Evolutionary conservation across 805 yeast genomes (phyloP), one percentile per base, ranked within the genome.

Genomic region (Myxozyma udenii): DNA sequence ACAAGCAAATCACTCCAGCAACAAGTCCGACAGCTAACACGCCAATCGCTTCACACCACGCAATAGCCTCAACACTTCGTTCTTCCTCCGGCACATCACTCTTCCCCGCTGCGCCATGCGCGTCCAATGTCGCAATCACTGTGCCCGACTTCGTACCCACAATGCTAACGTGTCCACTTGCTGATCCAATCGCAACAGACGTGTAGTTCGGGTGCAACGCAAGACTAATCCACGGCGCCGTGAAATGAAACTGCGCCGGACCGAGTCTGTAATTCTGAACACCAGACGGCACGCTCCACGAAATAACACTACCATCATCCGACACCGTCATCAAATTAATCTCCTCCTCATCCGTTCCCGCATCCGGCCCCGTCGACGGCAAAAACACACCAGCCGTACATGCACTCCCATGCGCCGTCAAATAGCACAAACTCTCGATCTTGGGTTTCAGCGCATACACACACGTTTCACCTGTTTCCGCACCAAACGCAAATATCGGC

Each of bases 401-500:
- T 61, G 90, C 93, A 51, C 78, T 69, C 51, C 85, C 81, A 70
- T 91, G 98, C 18, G 84, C 80, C 64, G 54, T 53, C 38, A 72
- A 60, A 4, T 68, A 72, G 1, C 71, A 63, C 28, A 69, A 48
- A 44, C 55, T 85, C 51, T 81, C 87, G 47, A 85, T 69, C 9
- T 78, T 68, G 45, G 84, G 78, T 52, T 25, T 3, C 22, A 90
- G 76, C 64, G 84, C 87, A 66, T 89, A 93, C 24, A 84, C 87
- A 95, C 96, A 91, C 2, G 90, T 95, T 0, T 95, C 84, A 2
- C 98, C 98, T 68, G 90, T 96, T 5, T 76, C 73, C 21, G 88
- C 91, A 56, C 98, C 97, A 65, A 87, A 87, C 12, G 98, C 97
- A 73, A 91, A 87, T 42, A 87, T 78, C 22, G 83, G 78, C 64